Evolutionary conservation across 768 basidiomycete genomes (phyloP).

Genomic region (Boletus coccyginus): DNA sequence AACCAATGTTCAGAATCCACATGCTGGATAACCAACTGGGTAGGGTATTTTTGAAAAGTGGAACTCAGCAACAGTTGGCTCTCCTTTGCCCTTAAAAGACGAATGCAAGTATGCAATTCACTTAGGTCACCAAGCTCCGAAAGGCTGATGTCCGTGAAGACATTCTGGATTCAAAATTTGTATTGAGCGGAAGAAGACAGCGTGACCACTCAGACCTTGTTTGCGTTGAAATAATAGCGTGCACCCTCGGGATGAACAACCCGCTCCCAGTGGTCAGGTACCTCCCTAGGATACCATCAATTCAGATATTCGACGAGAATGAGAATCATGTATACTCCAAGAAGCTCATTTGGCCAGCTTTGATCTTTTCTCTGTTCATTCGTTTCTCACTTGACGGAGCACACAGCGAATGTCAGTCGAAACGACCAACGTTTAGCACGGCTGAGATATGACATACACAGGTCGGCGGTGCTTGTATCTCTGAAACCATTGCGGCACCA

Average conservation of each 20-base stretch:
- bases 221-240: not conserved
- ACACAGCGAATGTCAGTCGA: not conserved
- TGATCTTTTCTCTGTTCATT: not conserved
- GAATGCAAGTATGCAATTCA: not conserved
- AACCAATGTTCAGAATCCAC: not conserved
- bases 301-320: not conserved
- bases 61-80: not conserved
- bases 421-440: not conserved
- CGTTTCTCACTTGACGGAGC: not conserved
- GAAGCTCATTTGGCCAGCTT: not conserved
- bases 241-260: not conserved
- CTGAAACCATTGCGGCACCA: not conserved
- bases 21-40: not conserved
- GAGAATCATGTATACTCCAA: not conserved
- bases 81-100: not conserved
- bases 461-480: not conserved
- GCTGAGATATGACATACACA: not conserved
- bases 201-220: not conserved
- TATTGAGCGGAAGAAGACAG: not conserved
- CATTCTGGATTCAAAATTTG: not conserved
- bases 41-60: not conserved
- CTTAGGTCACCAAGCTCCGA: not conserved
- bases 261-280: not conserved
- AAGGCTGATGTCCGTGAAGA: not conserved
- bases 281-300: not conserved